Percentiles rank a stretch among this genome's conserved stretches.
Conservation (phyloP, 495 filamentous ascomycete genomes). For the Glonium stellatum region DNA sequence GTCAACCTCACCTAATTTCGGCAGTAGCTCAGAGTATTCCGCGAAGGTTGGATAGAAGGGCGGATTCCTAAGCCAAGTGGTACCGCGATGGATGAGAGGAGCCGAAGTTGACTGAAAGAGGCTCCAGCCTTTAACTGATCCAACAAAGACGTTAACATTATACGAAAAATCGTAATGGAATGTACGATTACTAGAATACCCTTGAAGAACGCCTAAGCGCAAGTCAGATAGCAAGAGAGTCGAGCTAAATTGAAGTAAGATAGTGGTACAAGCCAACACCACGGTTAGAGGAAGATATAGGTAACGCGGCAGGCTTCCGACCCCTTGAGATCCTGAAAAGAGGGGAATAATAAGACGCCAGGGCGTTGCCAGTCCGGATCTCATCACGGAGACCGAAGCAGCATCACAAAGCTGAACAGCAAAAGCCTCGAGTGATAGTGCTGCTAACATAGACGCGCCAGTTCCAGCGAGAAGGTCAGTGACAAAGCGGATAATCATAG, state of each 20-base stretch:
- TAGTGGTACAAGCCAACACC: neutral
- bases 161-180: neutral
- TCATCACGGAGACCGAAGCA: neutral
- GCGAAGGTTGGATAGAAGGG: neutral
- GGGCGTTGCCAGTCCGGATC: neutral
- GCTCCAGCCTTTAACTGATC: neutral
- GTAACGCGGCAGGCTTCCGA: neutral
- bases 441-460: neutral
- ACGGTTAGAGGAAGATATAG: neutral
- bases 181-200: neutral
- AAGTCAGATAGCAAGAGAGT: neutral
- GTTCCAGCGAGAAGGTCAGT: neutral
- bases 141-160: neutral
- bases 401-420: neutral
- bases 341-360: neutral
- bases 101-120: neutral
- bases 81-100: neutral
- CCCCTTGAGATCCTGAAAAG: neutral
- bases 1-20: neutral
- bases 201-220: neutral
- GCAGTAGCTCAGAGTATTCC: neutral
- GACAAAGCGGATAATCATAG: neutral
- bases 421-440: neutral
- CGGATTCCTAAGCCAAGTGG: neutral
- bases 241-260: constrained; percentile 1